A percentile compares a stretch with the other conserved stretches of the same genome.
Conservation (phyloP, 176 grass and related monocot genomes). For the Echinochloa phyllopogon region DNA sequence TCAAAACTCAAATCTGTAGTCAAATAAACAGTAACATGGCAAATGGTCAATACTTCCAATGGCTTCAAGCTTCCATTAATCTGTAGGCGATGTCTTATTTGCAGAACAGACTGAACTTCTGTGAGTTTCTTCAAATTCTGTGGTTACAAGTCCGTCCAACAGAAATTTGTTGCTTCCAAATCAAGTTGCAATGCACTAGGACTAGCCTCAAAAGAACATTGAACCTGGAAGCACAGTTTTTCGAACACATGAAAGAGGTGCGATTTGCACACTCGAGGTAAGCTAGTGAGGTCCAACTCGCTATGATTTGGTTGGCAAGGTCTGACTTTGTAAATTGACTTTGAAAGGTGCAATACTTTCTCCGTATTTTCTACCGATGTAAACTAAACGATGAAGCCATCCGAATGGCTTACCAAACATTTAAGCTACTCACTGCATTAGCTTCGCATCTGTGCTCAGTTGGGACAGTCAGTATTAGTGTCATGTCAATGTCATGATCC, state of each 20-base stretch:
- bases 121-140: not conserved
- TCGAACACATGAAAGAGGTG: not conserved
- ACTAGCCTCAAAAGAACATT: not conserved
- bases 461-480: not conserved
- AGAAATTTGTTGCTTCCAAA: not conserved
- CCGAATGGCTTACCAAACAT: not conserved
- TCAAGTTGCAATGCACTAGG: not conserved
- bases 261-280: not conserved
- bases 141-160: not conserved
- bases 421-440: not conserved
- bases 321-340: slow-evolving; percentile 25
- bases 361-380: not conserved
- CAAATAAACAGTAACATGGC: not conserved
- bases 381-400: slow-evolving; percentile 3
- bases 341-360: not conserved
- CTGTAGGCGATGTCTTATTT: not conserved
- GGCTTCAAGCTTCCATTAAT: not conserved
- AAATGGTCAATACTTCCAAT: not conserved
- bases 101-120: not conserved
- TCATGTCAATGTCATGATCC: not conserved
- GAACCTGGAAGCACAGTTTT: not conserved
- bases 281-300: not conserved
- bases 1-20: not conserved
- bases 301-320: slow-evolving; percentile 15
- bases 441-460: not conserved